Conservation (phyloP, 1,284 basidiomycete genomes). For the Rhizoctonia solani region DNA sequence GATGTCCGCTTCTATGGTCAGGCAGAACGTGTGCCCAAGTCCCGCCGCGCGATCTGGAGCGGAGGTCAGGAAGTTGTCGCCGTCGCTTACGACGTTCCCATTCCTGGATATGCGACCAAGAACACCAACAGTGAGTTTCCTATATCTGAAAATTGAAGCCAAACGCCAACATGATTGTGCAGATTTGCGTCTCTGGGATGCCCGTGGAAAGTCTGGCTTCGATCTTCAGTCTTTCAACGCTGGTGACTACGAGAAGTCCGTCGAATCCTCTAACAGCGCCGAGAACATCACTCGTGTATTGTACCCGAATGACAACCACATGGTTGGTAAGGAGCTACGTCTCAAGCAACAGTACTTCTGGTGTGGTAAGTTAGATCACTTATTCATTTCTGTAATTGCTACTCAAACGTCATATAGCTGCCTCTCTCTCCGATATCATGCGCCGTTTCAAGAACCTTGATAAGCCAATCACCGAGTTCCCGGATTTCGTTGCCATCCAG, state of each 20-base stretch:
- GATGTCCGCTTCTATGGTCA: constrained; percentile 86
- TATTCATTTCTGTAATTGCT: constrained; percentile 41
- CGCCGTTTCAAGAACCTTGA: constrained; percentile 79
- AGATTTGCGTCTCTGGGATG: constrained; percentile 67
- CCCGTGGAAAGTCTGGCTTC: constrained; percentile 88
- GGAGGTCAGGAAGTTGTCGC: constrained; percentile 92
- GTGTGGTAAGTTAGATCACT: constrained; percentile 48
- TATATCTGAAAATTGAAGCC: not conserved
- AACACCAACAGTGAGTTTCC: constrained; percentile 70
- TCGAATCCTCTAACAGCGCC: constrained; percentile 83
- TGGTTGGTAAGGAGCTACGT: constrained; percentile 84
- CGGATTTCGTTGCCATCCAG: constrained; percentile 87
- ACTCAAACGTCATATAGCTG: constrained; percentile 55
- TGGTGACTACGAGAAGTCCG: constrained; percentile 86
- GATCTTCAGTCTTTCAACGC: constrained; percentile 92
- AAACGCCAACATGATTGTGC: not conserved
- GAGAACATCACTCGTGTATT: constrained; percentile 89
- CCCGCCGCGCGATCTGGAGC: constrained; percentile 67
- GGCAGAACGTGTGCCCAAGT: constrained; percentile 68
- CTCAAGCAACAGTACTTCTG: constrained; percentile 96
- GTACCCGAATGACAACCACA: constrained; percentile 79
- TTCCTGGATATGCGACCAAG: constrained; percentile 81
- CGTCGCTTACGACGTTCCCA: constrained; percentile 87
- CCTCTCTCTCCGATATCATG: constrained; percentile 83
- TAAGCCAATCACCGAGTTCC: constrained; percentile 73